Percentiles rank a stretch among this genome's conserved stretches.
Evolutionary conservation across 2,329 filamentous ascomycete species (phyloP).

Genomic region (Huntiella decipiens): DNA sequence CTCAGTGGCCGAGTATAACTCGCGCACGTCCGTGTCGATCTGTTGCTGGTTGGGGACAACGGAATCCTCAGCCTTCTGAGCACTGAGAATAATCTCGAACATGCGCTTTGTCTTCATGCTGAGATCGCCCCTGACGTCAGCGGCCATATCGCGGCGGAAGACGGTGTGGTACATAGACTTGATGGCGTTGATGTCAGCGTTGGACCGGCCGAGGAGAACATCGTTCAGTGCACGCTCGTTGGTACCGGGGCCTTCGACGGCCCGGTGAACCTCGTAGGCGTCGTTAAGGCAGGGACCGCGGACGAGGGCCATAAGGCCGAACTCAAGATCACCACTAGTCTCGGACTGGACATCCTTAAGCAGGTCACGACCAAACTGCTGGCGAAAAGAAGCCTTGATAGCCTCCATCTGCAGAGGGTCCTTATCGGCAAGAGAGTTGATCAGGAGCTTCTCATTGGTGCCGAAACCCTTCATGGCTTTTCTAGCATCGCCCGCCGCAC

Average conservation of each 20-base stretch:
- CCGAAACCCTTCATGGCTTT: constrained; percentile 87
- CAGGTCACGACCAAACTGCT: constrained; percentile 46
- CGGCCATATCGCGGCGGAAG: constrained; percentile 47
- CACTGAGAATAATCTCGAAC: constrained; percentile 65
- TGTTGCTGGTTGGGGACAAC: constrained; percentile 53
- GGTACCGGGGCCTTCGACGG: constrained; percentile 64
- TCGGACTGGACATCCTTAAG: constrained; percentile 61
- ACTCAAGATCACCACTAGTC: constrained; percentile 54
- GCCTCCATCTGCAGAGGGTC: constrained; percentile 61
- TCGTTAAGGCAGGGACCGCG: constrained; percentile 67
- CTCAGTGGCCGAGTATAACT: constrained; percentile 60
- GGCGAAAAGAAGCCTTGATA: constrained; percentile 47
- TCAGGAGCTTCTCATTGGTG: constrained; percentile 65
- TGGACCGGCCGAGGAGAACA: constrained; percentile 61
- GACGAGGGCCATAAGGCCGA: constrained; percentile 54
- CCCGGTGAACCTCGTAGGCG: constrained; percentile 47
- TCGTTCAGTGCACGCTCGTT: constrained; percentile 79
- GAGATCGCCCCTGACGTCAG: constrained; percentile 57
- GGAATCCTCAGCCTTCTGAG: constrained; percentile 58
- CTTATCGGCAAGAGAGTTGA: constrained; percentile 48
- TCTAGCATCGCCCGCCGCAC: constrained; percentile 52
- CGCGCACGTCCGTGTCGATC: constrained; percentile 56
- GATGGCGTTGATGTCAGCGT: constrained; percentile 76
- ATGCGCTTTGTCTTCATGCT: constrained; percentile 72
- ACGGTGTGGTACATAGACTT: constrained; percentile 55